phyloP scores from a whole-genome alignment of 805 yeast genomes.

The Scheffersomyces spartinae region DNA sequence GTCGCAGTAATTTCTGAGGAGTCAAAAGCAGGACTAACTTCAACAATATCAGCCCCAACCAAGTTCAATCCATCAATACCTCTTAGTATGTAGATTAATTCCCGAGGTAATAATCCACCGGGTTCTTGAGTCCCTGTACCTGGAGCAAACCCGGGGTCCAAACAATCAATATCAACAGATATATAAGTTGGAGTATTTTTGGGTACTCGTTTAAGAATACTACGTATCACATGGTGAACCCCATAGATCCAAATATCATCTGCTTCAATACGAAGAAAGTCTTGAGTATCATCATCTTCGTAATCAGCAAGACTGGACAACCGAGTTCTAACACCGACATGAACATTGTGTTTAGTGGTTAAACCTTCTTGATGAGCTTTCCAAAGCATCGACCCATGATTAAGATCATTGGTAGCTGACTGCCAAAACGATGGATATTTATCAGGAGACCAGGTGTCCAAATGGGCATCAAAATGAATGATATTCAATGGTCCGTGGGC shows the following conservation, averaged over 20 bases:
- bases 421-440: slow-evolving; percentile 57
- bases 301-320: slow-evolving; percentile 54
- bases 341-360: slow-evolving; percentile 47
- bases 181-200: slow-evolving; percentile 58
- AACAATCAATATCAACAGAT: slow-evolving; percentile 63
- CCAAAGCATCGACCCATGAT: slow-evolving; percentile 86
- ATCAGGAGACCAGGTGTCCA: slow-evolving; percentile 73
- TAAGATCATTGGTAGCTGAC: slow-evolving; percentile 47
- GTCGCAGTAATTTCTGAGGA: slow-evolving; percentile 55
- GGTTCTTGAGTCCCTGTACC: slow-evolving; percentile 53
- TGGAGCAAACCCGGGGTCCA: slow-evolving; percentile 47
- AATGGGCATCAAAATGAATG: slow-evolving; percentile 77
- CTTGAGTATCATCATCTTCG: slow-evolving; percentile 53
- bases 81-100: slow-evolving; percentile 37
- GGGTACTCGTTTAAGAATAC: slow-evolving; percentile 45
- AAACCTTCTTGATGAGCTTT: slow-evolving; percentile 64
- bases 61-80: slow-evolving; percentile 31
- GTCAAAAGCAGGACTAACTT: slow-evolving; percentile 55
- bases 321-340: slow-evolving; percentile 70
- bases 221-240: slow-evolving; percentile 36
- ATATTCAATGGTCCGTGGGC: slow-evolving; percentile 60
- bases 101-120: slow-evolving; percentile 49
- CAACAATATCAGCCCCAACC: slow-evolving; percentile 48
- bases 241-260: slow-evolving; percentile 69
- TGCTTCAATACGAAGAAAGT: slow-evolving; percentile 58